Percentiles rank a stretch among this genome's conserved stretches.
Evolutionary conservation across 176 grass and related monocot genomes (phyloP).

Genomic region (Calamus simplicifolius): DNA sequence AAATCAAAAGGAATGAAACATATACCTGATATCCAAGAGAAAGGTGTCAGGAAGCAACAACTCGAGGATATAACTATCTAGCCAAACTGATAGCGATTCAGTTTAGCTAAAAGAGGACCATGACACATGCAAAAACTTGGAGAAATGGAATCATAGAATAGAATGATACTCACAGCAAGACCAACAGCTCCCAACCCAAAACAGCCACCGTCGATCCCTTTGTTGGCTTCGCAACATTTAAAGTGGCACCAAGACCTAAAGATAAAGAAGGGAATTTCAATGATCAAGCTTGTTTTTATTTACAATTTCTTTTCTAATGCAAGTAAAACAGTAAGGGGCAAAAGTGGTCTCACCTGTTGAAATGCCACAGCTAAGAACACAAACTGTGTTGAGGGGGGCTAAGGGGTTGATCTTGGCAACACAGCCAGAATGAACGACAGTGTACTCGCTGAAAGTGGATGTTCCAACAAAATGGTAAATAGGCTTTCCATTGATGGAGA

Average conservation of each 20-base stretch:
- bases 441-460: constrained; percentile 8
- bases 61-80: too few species aligned
- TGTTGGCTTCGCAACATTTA: constrained; percentile 6
- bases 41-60: too few species aligned
- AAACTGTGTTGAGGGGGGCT: constrained; percentile 2
- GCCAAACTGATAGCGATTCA: too few species aligned
- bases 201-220: constrained; percentile 10
- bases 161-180: constrained; percentile 4
- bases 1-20: too few species aligned
- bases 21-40: too few species aligned
- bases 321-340: too few species aligned
- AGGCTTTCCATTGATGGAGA: constrained; percentile 5
- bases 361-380: constrained; percentile 3
- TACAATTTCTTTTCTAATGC: too few species aligned
- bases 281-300: too few species aligned
- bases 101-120: too few species aligned
- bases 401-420: constrained; percentile 9
- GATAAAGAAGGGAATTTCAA: too few species aligned
- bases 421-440: background rate
- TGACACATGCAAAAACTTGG: too few species aligned
- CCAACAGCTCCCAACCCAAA: constrained; percentile 6
- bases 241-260: constrained; percentile 1
- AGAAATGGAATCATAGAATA: too few species aligned
- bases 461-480: constrained; percentile 9
- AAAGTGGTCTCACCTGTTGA: background rate